A percentile compares a stretch with the other conserved stretches of the same genome.
Evolutionary conservation across 2,329 filamentous ascomycete genomes (phyloP).

Genomic region (Colletotrichum orbiculare): DNA sequence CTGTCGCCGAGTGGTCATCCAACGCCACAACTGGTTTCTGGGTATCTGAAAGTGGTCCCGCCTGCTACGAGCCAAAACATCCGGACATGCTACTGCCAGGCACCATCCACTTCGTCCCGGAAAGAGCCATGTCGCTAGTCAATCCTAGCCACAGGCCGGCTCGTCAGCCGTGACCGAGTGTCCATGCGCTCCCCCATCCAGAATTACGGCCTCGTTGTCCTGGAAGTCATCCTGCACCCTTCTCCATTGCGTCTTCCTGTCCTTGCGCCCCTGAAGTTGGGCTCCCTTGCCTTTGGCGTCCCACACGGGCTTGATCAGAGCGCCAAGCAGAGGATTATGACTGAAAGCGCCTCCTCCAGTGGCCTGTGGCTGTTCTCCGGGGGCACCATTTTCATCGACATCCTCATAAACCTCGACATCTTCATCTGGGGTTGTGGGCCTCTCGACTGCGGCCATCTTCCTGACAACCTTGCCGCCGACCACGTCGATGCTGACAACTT

Average conservation of each 20-base stretch:
- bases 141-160: conserved; percentile 50
- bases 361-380: conserved; percentile 19
- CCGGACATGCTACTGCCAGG: too few relatives aligned
- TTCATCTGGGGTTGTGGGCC: conserved; percentile 63
- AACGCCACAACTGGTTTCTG: too few relatives aligned
- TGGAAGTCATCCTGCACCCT: conserved; percentile 70
- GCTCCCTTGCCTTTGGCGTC: conserved; percentile 63
- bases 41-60: neutral
- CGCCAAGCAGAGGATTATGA: conserved; percentile 74
- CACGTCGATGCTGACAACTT: conserved; percentile 87
- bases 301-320: conserved; percentile 73
- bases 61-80: too few relatives aligned
- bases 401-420: conserved; percentile 34
- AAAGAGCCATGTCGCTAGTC: neutral
- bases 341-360: conserved; percentile 70
- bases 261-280: conserved; percentile 54
- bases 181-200: conserved; percentile 66
- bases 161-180: conserved; percentile 48
- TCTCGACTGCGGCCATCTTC: conserved; percentile 73
- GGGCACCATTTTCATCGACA: conserved; percentile 42
- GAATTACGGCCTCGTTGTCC: conserved; percentile 68
- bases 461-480: conserved; percentile 81
- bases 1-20: too few relatives aligned
- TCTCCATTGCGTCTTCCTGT: conserved; percentile 62
- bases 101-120: too few relatives aligned